Evolutionary conservation across 2,329 filamentous ascomycete genomes (phyloP).

Genomic region (Penicillium sp.): DNA sequence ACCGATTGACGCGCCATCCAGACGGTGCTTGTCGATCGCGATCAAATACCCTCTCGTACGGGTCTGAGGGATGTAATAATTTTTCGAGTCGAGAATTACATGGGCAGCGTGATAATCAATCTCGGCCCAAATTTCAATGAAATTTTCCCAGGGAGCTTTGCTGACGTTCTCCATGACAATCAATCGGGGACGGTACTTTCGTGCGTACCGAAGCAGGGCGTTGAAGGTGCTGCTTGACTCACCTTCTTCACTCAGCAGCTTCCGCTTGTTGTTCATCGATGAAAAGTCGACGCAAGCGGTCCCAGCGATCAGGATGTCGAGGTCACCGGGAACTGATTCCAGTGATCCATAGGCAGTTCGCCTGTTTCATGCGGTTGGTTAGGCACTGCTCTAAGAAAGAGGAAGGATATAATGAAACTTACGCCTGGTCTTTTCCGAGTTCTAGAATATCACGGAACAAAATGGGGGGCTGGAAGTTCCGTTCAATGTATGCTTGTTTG

Average conservation of each 20-base stretch:
- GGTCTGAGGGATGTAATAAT: conserved; percentile 75
- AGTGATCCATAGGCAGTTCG: conserved; percentile 69
- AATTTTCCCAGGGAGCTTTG: conserved; percentile 61
- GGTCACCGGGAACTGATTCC: conserved; percentile 57
- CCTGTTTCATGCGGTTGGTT: conserved; percentile 39
- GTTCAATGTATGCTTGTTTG: conserved; percentile 67
- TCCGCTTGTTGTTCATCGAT: conserved; percentile 61
- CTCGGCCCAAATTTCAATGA: conserved; percentile 50
- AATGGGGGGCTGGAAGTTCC: conserved; percentile 58
- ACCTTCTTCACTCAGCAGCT: conserved; percentile 58
- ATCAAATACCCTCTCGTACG: conserved; percentile 64
- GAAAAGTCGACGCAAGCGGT: conserved; percentile 80
- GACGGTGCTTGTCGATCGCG: conserved; percentile 51
- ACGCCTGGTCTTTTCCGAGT: conserved; percentile 55
- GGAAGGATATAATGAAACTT: conserved; percentile 35
- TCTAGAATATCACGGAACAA: conserved; percentile 65
- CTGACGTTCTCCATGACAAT: conserved; percentile 74
- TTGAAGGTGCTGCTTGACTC: conserved; percentile 69
- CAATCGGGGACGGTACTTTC: conserved; percentile 61
- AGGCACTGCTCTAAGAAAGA: conserved; percentile 11
- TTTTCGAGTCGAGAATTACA: conserved; percentile 65
- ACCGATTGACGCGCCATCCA: conserved; percentile 25
- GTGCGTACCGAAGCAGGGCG: conserved; percentile 62
- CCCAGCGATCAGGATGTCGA: conserved; percentile 71
- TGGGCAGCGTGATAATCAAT: conserved; percentile 61